Evolutionary conservation across 371 early-diverging fungal genomes (phyloP), one percentile per base, ranked within the genome.

Genomic region (Rhizomucor miehei): DNA sequence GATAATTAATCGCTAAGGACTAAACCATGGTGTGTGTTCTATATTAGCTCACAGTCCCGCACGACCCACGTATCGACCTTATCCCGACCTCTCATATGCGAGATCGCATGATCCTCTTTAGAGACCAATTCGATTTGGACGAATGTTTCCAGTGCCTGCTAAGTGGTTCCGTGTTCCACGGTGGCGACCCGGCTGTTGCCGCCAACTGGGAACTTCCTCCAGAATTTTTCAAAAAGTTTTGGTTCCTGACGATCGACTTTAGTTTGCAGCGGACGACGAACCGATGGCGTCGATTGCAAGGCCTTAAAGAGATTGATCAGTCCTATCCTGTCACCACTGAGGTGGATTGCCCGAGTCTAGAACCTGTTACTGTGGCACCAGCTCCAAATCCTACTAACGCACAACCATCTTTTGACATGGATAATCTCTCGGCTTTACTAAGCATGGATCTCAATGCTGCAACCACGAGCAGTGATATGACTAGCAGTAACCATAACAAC

Each of bases 71-170:
- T 9, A 79, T 79, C 46, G 79, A 79, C 34, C 44, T 75, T 44
- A 71, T 79, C 21, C 76, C 79, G 6, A 71, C 74, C 56, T 70
- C 74, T 8, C 69, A 71, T 41, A 67, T 79, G 51, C 67, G 79
- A 6, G 79, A 76, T 39, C 71, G 74, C 47, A 79, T 79, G 79
- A 79, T 79, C 49, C 39, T 79, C 12, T 76, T 73, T 45, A 67
- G 76, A 34, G 60, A 67, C 38, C 60, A 67, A 16, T 79, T 66
- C 49, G 67, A 73, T 44, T 57, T 79, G 3, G 76, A 79, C 24
- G 79, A 75, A 9, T 72, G 76, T 44, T 71, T 73, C 54, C 66
- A 69, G n/a, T 59, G 71, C 23, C 48, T 79, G 19, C 58, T 75
- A 16, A 61, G 55, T 6, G 63, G 62, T 9, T 69, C 79, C 0